Conservation (phyloP, 2,329 filamentous ascomycete genomes). For the Elsinoe australis region DNA sequence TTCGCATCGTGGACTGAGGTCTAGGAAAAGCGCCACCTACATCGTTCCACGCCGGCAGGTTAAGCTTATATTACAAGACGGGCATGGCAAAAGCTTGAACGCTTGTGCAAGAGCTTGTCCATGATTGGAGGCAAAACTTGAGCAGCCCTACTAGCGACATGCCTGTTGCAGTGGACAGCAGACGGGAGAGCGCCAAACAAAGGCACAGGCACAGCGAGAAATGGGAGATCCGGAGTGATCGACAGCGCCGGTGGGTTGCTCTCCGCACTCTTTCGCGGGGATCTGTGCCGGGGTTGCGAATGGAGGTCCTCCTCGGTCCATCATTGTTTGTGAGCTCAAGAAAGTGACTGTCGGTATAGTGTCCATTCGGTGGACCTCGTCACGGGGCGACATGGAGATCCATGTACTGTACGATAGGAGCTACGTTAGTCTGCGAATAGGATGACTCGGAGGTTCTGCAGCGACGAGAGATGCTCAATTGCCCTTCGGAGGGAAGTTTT, state of each 20-base stretch:
- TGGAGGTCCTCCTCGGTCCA: no score
- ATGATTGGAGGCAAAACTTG: slow-evolving; percentile 13
- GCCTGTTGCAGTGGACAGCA: neutral
- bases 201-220: no score
- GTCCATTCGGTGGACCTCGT: no score
- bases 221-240: slow-evolving; percentile 6
- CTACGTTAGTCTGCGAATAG: no score
- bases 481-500: neutral
- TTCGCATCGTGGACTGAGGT: neutral
- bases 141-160: neutral
- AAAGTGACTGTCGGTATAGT: no score
- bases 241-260: neutral
- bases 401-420: no score
- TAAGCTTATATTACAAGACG: slow-evolving; percentile 4
- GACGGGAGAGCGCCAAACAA: no score
- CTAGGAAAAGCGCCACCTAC: neutral
- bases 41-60: neutral
- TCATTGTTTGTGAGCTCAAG: no score
- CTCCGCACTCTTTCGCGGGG: neutral
- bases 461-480: no score
- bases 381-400: no score
- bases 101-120: neutral
- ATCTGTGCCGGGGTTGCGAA: neutral
- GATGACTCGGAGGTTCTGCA: no score
- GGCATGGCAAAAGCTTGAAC: slow-evolving; percentile 13